Percentiles rank a stretch among this genome's conserved stretches.
Conservation (phyloP, 306 rosid species). For the Biancaea sappan region DNA sequence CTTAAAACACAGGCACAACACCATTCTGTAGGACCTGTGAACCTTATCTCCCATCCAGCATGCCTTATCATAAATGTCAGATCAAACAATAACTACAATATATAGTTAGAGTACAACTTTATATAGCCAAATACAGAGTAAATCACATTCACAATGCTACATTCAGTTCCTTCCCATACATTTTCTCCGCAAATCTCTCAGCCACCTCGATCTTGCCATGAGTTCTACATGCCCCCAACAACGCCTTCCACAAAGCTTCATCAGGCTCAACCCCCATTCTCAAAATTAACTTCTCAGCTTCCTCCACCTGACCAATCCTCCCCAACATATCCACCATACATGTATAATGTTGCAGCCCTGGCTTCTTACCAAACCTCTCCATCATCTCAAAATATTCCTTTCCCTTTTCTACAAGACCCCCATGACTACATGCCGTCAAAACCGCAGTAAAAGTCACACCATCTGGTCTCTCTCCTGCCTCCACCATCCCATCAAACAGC, state of each 20-base stretch:
- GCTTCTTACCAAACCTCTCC: slow-evolving; percentile 53
- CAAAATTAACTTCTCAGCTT: slow-evolving; percentile 60
- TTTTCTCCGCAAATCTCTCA: slow-evolving; percentile 51
- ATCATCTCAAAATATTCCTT: slow-evolving; percentile 61
- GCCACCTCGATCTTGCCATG: slow-evolving; percentile 69
- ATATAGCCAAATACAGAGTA: neutral
- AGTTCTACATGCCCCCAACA: slow-evolving; percentile 63
- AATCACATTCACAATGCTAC: slow-evolving; percentile 27
- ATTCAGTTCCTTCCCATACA: slow-evolving; percentile 35
- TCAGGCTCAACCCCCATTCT: slow-evolving; percentile 64
- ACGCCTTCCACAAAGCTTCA: slow-evolving; percentile 55
- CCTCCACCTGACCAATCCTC: slow-evolving; percentile 66
- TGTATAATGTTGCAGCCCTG: slow-evolving; percentile 59
- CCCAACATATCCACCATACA: slow-evolving; percentile 90
- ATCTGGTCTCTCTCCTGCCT: slow-evolving; percentile 60
- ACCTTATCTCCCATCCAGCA: neutral
- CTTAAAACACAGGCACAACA: no score
- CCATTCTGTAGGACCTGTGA: neutral
- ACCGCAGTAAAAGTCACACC: slow-evolving; percentile 50
- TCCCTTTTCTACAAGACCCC: slow-evolving; percentile 62
- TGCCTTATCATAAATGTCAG: neutral
- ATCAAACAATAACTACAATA: no score
- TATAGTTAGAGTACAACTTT: neutral
- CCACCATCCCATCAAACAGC: slow-evolving; percentile 60
- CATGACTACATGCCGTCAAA: slow-evolving; percentile 72